Conservation (phyloP, 805 yeast genomes). For the Spathaspora sp. region DNA sequence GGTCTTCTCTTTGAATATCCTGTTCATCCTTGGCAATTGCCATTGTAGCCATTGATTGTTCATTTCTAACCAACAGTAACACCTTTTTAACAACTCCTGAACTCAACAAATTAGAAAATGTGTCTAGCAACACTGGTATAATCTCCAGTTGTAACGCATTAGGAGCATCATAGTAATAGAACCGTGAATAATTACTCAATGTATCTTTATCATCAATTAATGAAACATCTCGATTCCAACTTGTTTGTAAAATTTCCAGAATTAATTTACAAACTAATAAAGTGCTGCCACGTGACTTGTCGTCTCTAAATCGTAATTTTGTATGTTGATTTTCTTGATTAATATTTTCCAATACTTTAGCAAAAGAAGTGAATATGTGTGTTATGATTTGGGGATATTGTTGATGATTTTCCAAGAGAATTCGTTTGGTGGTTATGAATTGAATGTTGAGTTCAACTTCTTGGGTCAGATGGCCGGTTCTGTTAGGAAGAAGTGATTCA, state of each 20-base stretch:
- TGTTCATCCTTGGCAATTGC: slow-evolving; percentile 5
- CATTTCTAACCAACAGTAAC: slow-evolving; percentile 20
- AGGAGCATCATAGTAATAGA: slow-evolving; percentile 28
- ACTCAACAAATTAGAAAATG: slow-evolving; percentile 26
- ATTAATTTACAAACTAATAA: slow-evolving; percentile 30
- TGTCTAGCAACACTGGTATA: slow-evolving; percentile 22
- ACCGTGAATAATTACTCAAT: slow-evolving; percentile 20
- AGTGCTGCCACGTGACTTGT: slow-evolving; percentile 26
- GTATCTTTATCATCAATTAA: slow-evolving; percentile 10
- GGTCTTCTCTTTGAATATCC: slow-evolving; percentile 2
- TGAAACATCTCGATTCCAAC: slow-evolving; percentile 24
- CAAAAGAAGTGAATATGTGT: slow-evolving; percentile 18
- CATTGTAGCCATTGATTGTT: slow-evolving; percentile 6
- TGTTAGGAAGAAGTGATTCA: slow-evolving; percentile 32
- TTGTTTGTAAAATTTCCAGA: slow-evolving; percentile 20
- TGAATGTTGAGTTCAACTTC: slow-evolving; percentile 42
- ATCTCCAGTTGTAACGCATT: slow-evolving; percentile 16
- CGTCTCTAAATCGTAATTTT: slow-evolving; percentile 26
- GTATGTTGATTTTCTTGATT: slow-evolving; percentile 17
- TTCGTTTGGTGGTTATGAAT: slow-evolving; percentile 26
- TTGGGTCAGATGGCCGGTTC: slow-evolving; percentile 34
- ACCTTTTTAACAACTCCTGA: slow-evolving; percentile 25
- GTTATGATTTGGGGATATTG: slow-evolving; percentile 14
- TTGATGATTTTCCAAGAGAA: slow-evolving; percentile 19
- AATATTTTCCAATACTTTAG: slow-evolving; percentile 19